Evolutionary conservation across 345 rosid genomes (phyloP).

Genomic region (Lumnitzera littorea): DNA sequence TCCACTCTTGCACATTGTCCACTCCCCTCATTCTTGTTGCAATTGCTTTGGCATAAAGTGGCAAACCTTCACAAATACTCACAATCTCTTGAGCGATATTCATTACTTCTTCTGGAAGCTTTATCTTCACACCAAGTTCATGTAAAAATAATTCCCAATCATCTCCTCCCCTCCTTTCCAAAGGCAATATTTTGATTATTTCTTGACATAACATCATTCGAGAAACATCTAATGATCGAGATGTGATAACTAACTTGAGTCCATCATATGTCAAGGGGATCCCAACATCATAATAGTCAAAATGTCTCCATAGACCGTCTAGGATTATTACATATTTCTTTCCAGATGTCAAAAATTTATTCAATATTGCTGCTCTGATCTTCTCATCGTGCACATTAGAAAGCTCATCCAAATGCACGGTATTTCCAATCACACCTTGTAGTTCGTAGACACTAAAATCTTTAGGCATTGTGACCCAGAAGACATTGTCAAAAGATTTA

Average conservation of each 20-base stretch:
- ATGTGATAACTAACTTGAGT: background rate
- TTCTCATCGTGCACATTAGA: background rate
- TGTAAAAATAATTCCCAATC: background rate
- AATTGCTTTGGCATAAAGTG: constrained; percentile 8
- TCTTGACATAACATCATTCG: background rate
- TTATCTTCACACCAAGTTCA: background rate
- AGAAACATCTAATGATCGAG: background rate
- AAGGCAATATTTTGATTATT: background rate
- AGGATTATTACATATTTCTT: background rate
- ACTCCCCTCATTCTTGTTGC: constrained; percentile 15
- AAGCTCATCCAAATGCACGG: background rate
- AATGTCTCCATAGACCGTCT: background rate
- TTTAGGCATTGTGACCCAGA: background rate
- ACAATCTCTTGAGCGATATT: constrained; percentile 1
- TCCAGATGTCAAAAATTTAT: background rate
- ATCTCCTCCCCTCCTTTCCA: background rate
- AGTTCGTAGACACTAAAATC: background rate
- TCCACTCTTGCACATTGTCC: constrained; percentile 12
- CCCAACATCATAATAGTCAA: constrained; percentile 1
- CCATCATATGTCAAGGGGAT: background rate
- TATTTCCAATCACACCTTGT: constrained; percentile 1
- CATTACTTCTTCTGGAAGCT: background rate
- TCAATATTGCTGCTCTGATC: background rate
- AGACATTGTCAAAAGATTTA: background rate
- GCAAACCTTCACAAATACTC: constrained; percentile 11